Base-by-base conservation (phyloP, 352 stramenopile genomes). In the Globisporangium abappressorium region DNA sequence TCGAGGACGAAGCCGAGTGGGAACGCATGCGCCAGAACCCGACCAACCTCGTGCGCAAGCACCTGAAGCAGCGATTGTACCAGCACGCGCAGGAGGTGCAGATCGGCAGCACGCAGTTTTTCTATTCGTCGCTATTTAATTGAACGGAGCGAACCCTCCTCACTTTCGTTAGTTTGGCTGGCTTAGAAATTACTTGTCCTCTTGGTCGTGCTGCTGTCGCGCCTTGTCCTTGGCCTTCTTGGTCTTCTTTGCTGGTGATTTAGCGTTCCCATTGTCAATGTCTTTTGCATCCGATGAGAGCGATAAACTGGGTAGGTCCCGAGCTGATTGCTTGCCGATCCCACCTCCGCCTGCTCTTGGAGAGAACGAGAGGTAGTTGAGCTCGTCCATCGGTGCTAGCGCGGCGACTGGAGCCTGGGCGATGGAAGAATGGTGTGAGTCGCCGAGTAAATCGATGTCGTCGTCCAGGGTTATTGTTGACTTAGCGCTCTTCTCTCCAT, bases 21-120 rank as follows among this genome's bases (percentile, higher is more conserved):
- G 77, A 90, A 24, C 62, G 70, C 9, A 90, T 88, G 77, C 82
- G 84, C 0, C 84, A 91, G 53, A 82, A 92, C 36, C 81, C 81
- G 2, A 88, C 84, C 65, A 91, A 89, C 60, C 66, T 91, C 24
- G 73, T 94, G 34, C 74, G 82, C 1, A 71, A 80, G 0, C 82
- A 90, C 58, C 69, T 94, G 38, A 71, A 80, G 12, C 82, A 41
- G 5, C 53, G 61, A 3, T 62, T 91, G 7, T 83, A 81, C 57
- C 75, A 83, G n/a, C 83, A 88, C 46, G 71, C 79, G 0, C 78
- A 89, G 56, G 80, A 90, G 26, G 75, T 92, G 20, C 80, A 90
- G 57, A 82, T 93, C 60, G 85, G 80, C 8, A 79, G 68, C 59
- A 82, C 78, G 14, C 77, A 92, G 63, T 80, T 89, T 63, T 78